Evolutionary conservation across 768 basidiomycete species (phyloP).

Genomic region (Podaxis sp.): DNA sequence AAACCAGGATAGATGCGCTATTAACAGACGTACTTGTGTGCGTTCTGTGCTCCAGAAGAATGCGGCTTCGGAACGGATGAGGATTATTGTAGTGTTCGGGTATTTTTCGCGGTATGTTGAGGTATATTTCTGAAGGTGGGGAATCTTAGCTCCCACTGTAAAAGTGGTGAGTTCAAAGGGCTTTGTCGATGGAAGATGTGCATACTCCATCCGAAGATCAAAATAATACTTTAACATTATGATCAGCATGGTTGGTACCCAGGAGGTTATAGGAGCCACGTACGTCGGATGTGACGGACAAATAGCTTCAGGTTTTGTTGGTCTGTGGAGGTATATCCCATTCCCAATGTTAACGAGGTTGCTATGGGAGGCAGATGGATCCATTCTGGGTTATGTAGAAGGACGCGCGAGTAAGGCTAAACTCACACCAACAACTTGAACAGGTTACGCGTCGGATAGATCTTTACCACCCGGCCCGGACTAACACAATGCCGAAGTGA

Average conservation of each 20-base stretch:
- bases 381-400: background rate
- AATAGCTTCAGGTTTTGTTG: conserved; percentile 1
- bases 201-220: conserved; percentile 50
- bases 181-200: conserved; percentile 7
- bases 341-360: conserved; percentile 20
- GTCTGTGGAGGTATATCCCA: conserved; percentile 25
- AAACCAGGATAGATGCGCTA: background rate
- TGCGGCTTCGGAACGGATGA: conserved; percentile 36
- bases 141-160: conserved; percentile 44
- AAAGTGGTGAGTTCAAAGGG: background rate
- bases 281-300: conserved; percentile 1
- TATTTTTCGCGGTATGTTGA: conserved; percentile 39
- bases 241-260: background rate
- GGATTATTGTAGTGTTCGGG: conserved; percentile 40
- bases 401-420: too few relatives aligned
- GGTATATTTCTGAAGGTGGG: conserved; percentile 48
- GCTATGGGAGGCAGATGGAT: background rate
- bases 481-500: too few relatives aligned
- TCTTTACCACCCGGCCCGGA: too few relatives aligned
- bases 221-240: conserved; percentile 31
- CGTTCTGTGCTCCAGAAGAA: conserved; percentile 35
- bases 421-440: too few relatives aligned
- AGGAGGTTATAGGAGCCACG: background rate
- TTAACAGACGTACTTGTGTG: conserved; percentile 28
- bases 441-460: too few relatives aligned